Evolutionary conservation across 2,329 filamentous ascomycete genomes (phyloP).

Genomic region (Fusarium cyanostomum): DNA sequence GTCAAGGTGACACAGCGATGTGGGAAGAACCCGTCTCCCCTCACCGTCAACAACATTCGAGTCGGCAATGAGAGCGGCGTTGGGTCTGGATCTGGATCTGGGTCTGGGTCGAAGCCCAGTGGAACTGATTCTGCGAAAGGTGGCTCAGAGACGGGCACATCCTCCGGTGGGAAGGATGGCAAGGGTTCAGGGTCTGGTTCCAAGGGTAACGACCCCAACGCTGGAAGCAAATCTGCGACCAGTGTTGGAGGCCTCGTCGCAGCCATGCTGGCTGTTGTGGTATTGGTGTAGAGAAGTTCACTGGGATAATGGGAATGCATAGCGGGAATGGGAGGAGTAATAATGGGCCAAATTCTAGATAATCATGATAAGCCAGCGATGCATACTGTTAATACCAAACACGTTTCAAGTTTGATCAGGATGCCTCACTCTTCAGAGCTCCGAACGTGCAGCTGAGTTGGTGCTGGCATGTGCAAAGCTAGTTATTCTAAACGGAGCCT

Average conservation of each 20-base stretch:
- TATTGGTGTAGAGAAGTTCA: background rate
- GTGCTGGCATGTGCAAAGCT: no score
- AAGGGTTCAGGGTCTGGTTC: background rate
- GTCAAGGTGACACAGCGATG: slow-evolving; percentile 29
- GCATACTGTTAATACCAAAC: slow-evolving; percentile 11
- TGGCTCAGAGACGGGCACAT: background rate
- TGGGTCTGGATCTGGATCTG: slow-evolving; percentile 19
- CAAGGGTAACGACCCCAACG: slow-evolving; percentile 15
- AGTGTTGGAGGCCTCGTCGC: slow-evolving; percentile 19
- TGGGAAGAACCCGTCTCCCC: slow-evolving; percentile 16
- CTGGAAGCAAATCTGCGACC: slow-evolving; percentile 8
- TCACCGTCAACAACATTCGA: slow-evolving; percentile 24
- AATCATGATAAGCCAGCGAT: background rate
- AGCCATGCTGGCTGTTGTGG: slow-evolving; percentile 11
- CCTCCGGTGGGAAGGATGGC: background rate
- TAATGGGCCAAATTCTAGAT: background rate
- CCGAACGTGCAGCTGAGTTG: no score
- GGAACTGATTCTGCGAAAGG: background rate
- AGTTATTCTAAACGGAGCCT: no score
- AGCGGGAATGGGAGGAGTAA: background rate
- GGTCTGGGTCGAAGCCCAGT: background rate
- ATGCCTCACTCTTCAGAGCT: no score
- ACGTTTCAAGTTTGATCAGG: background rate
- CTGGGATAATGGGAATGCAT: background rate
- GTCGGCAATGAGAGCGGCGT: slow-evolving; percentile 21